Conservation (phyloP, 352 stramenopile genomes). For the Globisporangium carolinianum region DNA sequence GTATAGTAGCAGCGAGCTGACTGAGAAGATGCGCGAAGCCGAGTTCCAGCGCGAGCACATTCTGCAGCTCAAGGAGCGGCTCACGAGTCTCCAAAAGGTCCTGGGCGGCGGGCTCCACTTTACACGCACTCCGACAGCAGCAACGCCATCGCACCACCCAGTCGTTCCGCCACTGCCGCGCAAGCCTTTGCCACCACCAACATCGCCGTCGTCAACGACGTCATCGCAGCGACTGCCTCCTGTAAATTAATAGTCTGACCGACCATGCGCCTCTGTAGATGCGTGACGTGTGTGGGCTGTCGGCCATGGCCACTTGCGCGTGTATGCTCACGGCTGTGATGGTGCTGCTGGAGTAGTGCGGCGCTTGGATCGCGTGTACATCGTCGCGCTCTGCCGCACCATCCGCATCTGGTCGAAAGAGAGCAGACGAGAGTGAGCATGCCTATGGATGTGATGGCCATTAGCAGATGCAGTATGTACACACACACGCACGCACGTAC, state of each 20-base stretch:
- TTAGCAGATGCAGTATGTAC: not conserved
- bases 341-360: not conserved
- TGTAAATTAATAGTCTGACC: conserved; percentile 25
- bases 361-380: conserved; percentile 77
- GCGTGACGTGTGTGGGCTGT: not conserved
- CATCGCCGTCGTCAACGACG: not conserved
- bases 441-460: not conserved
- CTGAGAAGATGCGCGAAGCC: conserved; percentile 53
- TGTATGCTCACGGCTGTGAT: not conserved
- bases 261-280: not conserved
- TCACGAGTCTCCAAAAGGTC: conserved; percentile 58
- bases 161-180: conserved; percentile 1
- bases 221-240: conserved; percentile 49
- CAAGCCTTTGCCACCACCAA: conserved; percentile 5
- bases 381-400: conserved; percentile 69
- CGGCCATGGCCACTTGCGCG: too few relatives aligned
- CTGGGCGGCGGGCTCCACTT: conserved; percentile 53
- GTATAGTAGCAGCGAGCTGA: conserved; percentile 11
- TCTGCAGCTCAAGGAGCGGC: conserved; percentile 54
- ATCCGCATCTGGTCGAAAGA: conserved; percentile 44
- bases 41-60: conserved; percentile 74
- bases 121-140: conserved; percentile 30
- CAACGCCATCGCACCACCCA: not conserved
- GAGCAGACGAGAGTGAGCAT: not conserved
- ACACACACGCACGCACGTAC: conserved; percentile 21